Conservation (phyloP, 2,329 filamentous ascomycete genomes). For the Phyllachora maydis region DNA sequence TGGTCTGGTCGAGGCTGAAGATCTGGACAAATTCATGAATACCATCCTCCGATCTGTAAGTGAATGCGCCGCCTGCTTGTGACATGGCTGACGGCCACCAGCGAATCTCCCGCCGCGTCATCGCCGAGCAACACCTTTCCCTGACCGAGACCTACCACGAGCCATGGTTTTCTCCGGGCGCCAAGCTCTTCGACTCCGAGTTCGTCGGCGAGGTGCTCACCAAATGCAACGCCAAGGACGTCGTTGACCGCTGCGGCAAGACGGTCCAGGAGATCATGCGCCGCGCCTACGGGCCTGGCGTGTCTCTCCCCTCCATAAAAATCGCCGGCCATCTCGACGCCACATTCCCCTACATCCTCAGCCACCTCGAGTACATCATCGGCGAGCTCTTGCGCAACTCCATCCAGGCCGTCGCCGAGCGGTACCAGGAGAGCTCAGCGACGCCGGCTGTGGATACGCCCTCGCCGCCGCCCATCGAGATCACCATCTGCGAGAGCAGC, state of each 20-base stretch:
- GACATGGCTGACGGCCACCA: slow-evolving; percentile 13
- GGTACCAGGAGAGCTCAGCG: slow-evolving; percentile 30
- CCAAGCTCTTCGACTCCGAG: slow-evolving; percentile 47
- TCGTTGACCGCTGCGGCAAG: slow-evolving; percentile 64
- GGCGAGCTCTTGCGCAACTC: slow-evolving; percentile 90
- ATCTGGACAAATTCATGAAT: slow-evolving; percentile 90
- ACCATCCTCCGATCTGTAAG: slow-evolving; percentile 72
- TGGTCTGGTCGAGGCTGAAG: slow-evolving; percentile 56
- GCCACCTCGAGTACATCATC: slow-evolving; percentile 91
- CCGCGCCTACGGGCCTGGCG: slow-evolving; percentile 51
- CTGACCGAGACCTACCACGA: slow-evolving; percentile 87
- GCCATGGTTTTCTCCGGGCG: slow-evolving; percentile 71
- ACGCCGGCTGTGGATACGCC: not conserved
- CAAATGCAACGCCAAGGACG: slow-evolving; percentile 75
- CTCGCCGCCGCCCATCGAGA: slow-evolving; percentile 64
- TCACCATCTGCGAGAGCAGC: slow-evolving; percentile 81
- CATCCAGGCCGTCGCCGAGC: slow-evolving; percentile 77
- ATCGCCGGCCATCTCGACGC: slow-evolving; percentile 73
- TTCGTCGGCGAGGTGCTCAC: slow-evolving; percentile 94
- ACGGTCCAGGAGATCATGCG: slow-evolving; percentile 56
- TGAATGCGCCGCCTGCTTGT: slow-evolving; percentile 1
- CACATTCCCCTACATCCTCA: slow-evolving; percentile 90
- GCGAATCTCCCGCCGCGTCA: slow-evolving; percentile 88
- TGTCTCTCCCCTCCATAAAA: slow-evolving; percentile 58
- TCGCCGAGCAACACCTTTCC: slow-evolving; percentile 91